Evolutionary conservation across 73 alveolate species (phyloP).

Genomic region (Diophrys appendiculata): DNA sequence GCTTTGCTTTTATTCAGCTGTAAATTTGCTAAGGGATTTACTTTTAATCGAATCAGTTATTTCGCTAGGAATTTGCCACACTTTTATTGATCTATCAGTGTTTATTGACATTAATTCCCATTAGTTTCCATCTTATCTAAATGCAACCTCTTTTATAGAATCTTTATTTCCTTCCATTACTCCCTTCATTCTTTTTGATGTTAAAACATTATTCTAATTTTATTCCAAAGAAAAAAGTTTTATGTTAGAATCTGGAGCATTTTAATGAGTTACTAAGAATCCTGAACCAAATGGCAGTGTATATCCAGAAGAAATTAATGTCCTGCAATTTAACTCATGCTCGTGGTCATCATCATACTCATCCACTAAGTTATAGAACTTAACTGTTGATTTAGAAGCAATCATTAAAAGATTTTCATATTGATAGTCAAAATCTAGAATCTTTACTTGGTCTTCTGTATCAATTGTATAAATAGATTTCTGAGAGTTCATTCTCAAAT

Average conservation of each 20-base stretch:
- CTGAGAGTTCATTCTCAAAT: too few relatives aligned
- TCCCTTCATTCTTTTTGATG: neutral
- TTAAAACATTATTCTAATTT: neutral
- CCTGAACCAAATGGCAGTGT: slow-evolving; percentile 1
- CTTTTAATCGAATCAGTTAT: neutral
- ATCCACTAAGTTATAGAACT: too few relatives aligned
- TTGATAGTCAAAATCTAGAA: too few relatives aligned
- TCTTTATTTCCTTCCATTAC: neutral
- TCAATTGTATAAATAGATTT: too few relatives aligned
- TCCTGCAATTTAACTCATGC: too few relatives aligned
- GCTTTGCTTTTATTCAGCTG: neutral
- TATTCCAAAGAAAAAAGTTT: neutral
- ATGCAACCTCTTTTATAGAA: neutral
- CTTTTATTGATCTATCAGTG: neutral
- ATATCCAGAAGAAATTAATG: too few relatives aligned
- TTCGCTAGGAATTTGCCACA: neutral
- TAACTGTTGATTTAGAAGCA: too few relatives aligned
- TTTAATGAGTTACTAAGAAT: neutral
- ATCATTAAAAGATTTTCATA: too few relatives aligned
- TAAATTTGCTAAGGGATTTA: neutral
- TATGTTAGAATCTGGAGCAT: neutral
- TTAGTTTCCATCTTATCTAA: neutral
- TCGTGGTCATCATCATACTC: too few relatives aligned
- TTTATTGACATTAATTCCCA: neutral
- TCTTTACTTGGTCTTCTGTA: too few relatives aligned